A percentile compares a stretch with the other conserved stretches of the same genome.
These are phyloP conservation scores for Phytophthora fragariaefolia DNA, from an alignment of 352 stramenopile genomes.

Conservation along the genomic window DNA sequence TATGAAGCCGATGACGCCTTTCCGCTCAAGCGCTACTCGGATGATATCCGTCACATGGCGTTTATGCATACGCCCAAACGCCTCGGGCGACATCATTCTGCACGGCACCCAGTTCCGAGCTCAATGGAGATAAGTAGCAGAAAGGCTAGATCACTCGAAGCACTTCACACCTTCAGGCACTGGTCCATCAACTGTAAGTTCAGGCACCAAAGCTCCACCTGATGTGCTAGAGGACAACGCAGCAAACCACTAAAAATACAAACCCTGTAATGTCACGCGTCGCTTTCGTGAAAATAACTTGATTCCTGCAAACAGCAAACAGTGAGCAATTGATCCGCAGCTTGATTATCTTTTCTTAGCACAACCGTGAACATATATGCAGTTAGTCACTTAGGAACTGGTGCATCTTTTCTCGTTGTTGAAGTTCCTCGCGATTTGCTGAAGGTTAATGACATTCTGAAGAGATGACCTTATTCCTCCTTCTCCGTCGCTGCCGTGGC, in stretches of 20 bases:
- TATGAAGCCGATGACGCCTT: slow-evolving; percentile 79
- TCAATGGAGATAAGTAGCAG: slow-evolving; percentile 7
- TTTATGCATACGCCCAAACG: slow-evolving; percentile 51
- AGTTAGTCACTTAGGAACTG: slow-evolving; percentile 28
- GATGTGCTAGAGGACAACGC: slow-evolving; percentile 18
- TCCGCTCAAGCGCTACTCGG: slow-evolving; percentile 63
- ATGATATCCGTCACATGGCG: slow-evolving; percentile 65
- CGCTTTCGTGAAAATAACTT: slow-evolving; percentile 30
- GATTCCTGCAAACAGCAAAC: slow-evolving; percentile 20
- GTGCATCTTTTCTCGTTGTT: slow-evolving; percentile 35
- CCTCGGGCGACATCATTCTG: slow-evolving; percentile 65
- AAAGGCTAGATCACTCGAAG: slow-evolving; percentile 4
- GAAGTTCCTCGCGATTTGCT: slow-evolving; percentile 34
- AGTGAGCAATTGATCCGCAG: background rate
- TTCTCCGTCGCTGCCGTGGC: slow-evolving; percentile 38
- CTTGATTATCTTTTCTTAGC: slow-evolving; percentile 28
- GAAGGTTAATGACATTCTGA: slow-evolving; percentile 32
- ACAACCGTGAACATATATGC: slow-evolving; percentile 25
- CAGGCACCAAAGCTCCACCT: slow-evolving; percentile 18
- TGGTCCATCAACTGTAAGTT: slow-evolving; percentile 11
- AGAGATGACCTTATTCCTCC: slow-evolving; percentile 39
- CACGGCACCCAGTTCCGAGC: background rate
- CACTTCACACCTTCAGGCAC: slow-evolving; percentile 9
- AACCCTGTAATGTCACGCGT: background rate
- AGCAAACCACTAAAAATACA: slow-evolving; percentile 30